Evolutionary conservation across 116 monocot species (phyloP), one percentile per base, ranked within the genome.

Genomic region (Iris pallida): DNA sequence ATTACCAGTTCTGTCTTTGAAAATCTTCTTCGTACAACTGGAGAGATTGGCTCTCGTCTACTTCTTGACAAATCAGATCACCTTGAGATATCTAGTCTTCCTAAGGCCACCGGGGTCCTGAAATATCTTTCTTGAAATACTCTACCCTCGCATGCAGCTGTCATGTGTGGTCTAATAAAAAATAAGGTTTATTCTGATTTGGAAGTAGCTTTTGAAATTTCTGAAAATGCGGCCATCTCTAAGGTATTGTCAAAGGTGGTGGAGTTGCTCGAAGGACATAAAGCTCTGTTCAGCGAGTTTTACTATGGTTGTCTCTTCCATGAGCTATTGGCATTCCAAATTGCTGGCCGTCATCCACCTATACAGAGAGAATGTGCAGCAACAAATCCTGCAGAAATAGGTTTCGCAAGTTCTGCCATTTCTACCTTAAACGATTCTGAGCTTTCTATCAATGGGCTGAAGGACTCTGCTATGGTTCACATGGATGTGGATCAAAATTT

Each of bases 141-240:
- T 60, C 65, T 92, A 51, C 92, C 92, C 56, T 67, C 92, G 18
- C 92, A 92, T 70, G 92, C 83, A 40, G 81, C 92, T 47, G 75
- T 92, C 47, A 71, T 92, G 63, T 92, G 92, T 68, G 92, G 92
- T 52, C 75, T 92, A 61, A 83, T 92, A 2, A 92, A 86, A 78
- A 92, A 88, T 71, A 73, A 83, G 89, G 92, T 92, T 20, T 92
- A 92, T 78, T 86, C 85, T 54, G 92, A 92, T 81, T 61, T 92
- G 57, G 92, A 88, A 73, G 92, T 92, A 48, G 92, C 92, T 20
- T 92, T 92, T 77, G 59, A 83, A 18, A 82, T 92, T 61, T 88
- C 88, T 42, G 92, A 92, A 69, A 88, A 92, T 64, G 71, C 76
- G 53, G 61, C 73, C 2, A 66, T 86, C 43, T 71, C 73, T 46